These are phyloP conservation scores for Xylariales sp. DNA, from an alignment of 2,329 filamentous ascomycete species.

Conservation along the genomic window DNA sequence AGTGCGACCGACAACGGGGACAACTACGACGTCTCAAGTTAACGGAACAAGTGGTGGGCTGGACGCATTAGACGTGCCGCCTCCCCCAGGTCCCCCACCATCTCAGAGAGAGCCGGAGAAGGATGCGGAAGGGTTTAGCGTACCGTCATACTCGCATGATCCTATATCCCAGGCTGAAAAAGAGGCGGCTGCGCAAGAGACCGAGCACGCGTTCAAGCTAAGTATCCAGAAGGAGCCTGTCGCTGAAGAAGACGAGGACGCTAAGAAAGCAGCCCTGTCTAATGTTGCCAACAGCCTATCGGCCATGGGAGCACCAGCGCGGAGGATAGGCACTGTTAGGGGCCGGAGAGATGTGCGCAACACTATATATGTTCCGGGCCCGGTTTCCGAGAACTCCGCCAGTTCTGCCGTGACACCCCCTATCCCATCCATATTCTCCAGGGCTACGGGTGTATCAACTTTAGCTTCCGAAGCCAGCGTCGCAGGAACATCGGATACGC, in stretches of 20 bases:
- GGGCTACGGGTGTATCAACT: conserved; percentile 62
- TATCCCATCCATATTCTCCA: conserved; percentile 54
- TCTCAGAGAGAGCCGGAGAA: conserved; percentile 61
- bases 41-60: conserved; percentile 60
- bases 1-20: conserved; percentile 45
- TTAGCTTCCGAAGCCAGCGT: conserved; percentile 72
- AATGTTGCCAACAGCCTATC: conserved; percentile 80
- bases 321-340: conserved; percentile 80
- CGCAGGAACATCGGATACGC: conserved; percentile 78
- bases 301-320: conserved; percentile 70
- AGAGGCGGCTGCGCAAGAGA: conserved; percentile 70
- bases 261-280: conserved; percentile 77
- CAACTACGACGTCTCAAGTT: conserved; percentile 52
- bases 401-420: conserved; percentile 48
- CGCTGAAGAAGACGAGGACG: conserved; percentile 79
- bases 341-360: conserved; percentile 92
- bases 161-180: conserved; percentile 78
- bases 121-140: conserved; percentile 80
- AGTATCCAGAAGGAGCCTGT: conserved; percentile 84
- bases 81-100: conserved; percentile 64
- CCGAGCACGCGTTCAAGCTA: conserved; percentile 79
- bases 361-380: conserved; percentile 80
- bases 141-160: conserved; percentile 73
- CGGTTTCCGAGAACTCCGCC: conserved; percentile 46
- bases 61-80: conserved; percentile 63